Percentiles rank a stretch among this genome's conserved stretches.
phyloP scores from a whole-genome alignment of 2,329 filamentous ascomycete species.

The Pyricularia grisea region DNA sequence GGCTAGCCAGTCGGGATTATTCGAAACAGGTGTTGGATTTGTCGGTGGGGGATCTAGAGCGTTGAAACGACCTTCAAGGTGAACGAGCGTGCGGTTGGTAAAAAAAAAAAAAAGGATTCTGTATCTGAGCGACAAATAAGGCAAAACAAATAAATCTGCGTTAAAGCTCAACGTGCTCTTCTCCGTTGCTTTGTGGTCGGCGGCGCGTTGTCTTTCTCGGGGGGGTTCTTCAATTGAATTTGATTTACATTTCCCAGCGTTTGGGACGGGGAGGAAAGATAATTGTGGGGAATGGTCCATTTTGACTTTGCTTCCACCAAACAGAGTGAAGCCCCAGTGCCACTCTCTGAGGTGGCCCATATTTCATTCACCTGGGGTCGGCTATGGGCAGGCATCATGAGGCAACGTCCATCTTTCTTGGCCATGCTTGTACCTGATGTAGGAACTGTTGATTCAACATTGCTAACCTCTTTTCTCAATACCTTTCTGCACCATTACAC shows the following conservation, averaged over 20 bases:
- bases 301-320: background rate
- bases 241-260: background rate
- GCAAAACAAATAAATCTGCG: background rate
- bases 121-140: too few relatives aligned
- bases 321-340: background rate
- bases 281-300: background rate
- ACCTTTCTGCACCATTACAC: background rate
- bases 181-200: background rate
- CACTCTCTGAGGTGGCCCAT: background rate
- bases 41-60: background rate
- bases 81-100: too few relatives aligned
- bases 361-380: background rate
- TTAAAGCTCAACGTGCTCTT: background rate
- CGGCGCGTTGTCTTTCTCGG: background rate
- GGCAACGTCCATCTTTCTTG: background rate
- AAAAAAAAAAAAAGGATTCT: too few relatives aligned
- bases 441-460: too few relatives aligned
- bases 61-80: too few relatives aligned
- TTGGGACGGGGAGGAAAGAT: background rate
- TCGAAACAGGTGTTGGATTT: background rate
- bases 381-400: background rate
- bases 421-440: background rate
- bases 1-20: too few relatives aligned
- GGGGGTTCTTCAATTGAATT: background rate
- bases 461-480: background rate